phyloP scores from a whole-genome alignment of 768 basidiomycete species.

The Russula foetens region DNA sequence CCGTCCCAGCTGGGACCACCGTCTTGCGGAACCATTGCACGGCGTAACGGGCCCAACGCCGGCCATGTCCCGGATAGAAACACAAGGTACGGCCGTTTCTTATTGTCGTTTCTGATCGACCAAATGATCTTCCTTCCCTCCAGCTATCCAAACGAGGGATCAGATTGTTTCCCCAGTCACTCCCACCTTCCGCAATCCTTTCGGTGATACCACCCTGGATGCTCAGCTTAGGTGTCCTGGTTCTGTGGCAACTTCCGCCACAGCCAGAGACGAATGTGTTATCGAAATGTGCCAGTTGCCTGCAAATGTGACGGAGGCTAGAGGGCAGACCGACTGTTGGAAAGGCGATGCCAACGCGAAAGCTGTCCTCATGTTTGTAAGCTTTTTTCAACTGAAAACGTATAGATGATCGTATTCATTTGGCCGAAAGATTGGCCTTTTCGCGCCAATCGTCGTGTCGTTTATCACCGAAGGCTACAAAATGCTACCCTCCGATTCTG shows the following conservation, averaged over 20 bases:
- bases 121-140: neutral
- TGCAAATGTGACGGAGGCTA: neutral
- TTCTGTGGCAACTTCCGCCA: neutral
- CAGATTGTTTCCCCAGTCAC: neutral
- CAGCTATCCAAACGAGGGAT: slow-evolving; percentile 8
- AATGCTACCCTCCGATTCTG: slow-evolving; percentile 3
- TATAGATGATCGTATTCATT: neutral
- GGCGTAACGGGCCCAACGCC: too few relatives aligned
- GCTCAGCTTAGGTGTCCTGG: slow-evolving; percentile 1
- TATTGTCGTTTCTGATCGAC: neutral
- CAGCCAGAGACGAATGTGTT: neutral
- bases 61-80: too few relatives aligned
- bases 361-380: slow-evolving; percentile 15
- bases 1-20: too few relatives aligned
- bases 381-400: neutral
- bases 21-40: too few relatives aligned
- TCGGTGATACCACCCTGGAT: neutral
- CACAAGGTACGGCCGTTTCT: too few relatives aligned
- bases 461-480: slow-evolving; percentile 20
- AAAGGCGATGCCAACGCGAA: slow-evolving; percentile 3
- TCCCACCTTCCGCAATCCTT: slow-evolving; percentile 1
- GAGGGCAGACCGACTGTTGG: slow-evolving; percentile 1
- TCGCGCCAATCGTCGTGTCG: slow-evolving; percentile 19
- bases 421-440: slow-evolving; percentile 17
- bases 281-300: neutral